Base-by-base conservation (phyloP, 257 asterid genomes). In the Capsicum baccatum region DNA sequence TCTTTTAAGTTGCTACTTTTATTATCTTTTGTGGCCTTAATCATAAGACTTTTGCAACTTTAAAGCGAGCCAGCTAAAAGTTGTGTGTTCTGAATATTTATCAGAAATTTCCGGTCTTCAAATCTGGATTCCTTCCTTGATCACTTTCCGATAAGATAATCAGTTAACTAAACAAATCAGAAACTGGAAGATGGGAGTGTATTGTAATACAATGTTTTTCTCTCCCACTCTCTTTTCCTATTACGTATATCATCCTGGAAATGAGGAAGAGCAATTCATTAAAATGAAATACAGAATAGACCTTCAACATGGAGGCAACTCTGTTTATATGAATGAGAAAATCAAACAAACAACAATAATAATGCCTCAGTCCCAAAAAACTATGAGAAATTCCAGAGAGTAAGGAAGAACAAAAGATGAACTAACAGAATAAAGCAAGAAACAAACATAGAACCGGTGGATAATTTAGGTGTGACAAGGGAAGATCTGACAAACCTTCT, bases 401-500 rank as follows among this genome's bases (percentile, higher is more conserved):
- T 26, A 15, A 54, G 63, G 39, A 76, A 52, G 64, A 4, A 21
- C 13, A 74, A 74, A 21, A 21, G 48, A 76, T 52, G 64, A 48
- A 76, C 15, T 21, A 54, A 76, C 64, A 76, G 26, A 71, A 71
- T 71, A 71, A 71, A 48, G 58, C 58, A 71, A 54, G 63, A 26
- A 76, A 76, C 48, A 52, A 21, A 26, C 21, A 76, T 52, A 76
- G 26, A 54, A 76, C 2, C 21, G 5, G 63, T 26, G 63, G 63
- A 52, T n/a, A 71, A 44, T 42, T 44, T n/a, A 47, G 79, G n/a
- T 76, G 62, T 7, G 63, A 74, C 81, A 54, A 52, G n/a, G 64
- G 64, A n/a, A n/a, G 79, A 71, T 2, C 79, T 0, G 58, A 64
- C 86, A 66, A 80, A 96, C 99, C 99, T 91, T 94, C 88, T 91